These are phyloP conservation scores for Neofusicoccum cordaticola DNA, from an alignment of 2,329 filamentous ascomycete genomes.

Conservation along the genomic window DNA sequence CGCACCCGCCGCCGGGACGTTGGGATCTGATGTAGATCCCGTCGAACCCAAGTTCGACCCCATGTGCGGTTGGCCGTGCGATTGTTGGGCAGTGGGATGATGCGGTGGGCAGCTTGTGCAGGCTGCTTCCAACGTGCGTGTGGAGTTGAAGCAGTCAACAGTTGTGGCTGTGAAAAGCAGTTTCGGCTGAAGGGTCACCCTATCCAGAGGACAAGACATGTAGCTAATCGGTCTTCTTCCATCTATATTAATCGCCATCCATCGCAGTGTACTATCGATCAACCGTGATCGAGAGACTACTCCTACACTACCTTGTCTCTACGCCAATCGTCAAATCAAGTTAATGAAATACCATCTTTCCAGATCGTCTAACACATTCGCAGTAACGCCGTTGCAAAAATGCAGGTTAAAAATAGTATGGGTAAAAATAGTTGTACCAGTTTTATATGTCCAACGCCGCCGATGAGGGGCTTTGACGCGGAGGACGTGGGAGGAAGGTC, in stretches of 20 bases:
- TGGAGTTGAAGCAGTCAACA: no score
- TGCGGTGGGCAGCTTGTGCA: no score
- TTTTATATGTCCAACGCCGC: neutral
- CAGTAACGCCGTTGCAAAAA: neutral
- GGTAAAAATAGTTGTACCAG: neutral
- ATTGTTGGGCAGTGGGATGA: no score
- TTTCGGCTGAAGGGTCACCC: no score
- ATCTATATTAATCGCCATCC: neutral
- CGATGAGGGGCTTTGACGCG: neutral
- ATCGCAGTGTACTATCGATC: neutral
- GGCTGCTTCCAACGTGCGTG: no score
- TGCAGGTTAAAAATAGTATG: neutral
- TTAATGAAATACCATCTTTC: neutral
- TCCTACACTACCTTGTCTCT: neutral
- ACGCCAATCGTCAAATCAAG: neutral
- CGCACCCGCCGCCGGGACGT: no score
- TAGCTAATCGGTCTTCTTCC: neutral
- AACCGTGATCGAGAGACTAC: neutral
- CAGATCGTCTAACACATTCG: constrained; percentile 10
- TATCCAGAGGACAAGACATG: no score
- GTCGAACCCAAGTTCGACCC: neutral
- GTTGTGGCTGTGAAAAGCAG: no score
- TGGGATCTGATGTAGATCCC: neutral
- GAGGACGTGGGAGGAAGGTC: neutral
- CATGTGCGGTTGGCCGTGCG: no score